Evolutionary conservation across 441 rosid genomes (phyloP).

Genomic region (Metrosideros polymorpha): DNA sequence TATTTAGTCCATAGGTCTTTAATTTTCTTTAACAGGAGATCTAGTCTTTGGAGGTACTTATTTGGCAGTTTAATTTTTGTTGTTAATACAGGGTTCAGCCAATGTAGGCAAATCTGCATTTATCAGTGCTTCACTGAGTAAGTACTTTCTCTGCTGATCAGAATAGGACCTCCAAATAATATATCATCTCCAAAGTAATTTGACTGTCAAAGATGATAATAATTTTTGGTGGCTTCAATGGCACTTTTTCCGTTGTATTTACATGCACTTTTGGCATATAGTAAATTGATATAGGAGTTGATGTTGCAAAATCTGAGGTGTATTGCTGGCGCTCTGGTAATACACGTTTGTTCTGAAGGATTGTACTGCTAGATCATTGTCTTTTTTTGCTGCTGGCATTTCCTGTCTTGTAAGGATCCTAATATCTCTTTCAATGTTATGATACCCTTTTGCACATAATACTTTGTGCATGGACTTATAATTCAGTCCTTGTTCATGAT

Average conservation of each 20-base stretch:
- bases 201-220: not conserved
- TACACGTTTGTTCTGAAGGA: not conserved
- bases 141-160: slow-evolving; percentile 15
- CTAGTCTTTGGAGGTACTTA: not conserved
- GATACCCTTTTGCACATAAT: not conserved
- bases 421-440: not conserved
- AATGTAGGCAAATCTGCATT: slow-evolving; percentile 99
- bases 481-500: not conserved
- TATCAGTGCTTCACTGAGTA: slow-evolving; percentile 83
- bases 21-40: not conserved
- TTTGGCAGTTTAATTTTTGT: not conserved
- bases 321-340: not conserved
- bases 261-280: not conserved
- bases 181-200: not conserved
- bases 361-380: not conserved
- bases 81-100: slow-evolving; percentile 70
- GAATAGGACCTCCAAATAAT: not conserved
- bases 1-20: not conserved
- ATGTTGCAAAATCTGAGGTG: not conserved
- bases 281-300: not conserved
- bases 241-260: not conserved
- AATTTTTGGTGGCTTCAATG: not conserved
- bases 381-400: not conserved
- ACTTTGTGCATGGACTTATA: not conserved
- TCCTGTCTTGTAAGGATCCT: not conserved